Evolutionary conservation across 257 asterid species (phyloP), one percentile per base, ranked within the genome.

Genomic region (Lithospermum erythrorhizon): DNA sequence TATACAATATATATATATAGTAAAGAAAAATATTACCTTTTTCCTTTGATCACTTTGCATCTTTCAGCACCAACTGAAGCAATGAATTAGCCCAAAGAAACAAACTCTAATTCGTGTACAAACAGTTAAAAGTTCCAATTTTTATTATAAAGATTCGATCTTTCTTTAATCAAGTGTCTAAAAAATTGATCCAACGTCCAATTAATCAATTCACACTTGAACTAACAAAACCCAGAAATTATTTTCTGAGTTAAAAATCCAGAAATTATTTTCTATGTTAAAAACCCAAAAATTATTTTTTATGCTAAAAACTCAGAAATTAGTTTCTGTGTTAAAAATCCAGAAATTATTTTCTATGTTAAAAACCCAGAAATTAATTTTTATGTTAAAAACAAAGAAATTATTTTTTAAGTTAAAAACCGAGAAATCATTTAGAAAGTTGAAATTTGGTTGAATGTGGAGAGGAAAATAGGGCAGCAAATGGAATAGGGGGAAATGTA

Each of bases 11-110:
- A 58, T 13, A 53, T 16, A 24, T 19, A 52, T 20, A 67, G 20
- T 62, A 56, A 10, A 1, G 58, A 48, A 53, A 56, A 59, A 20
- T 4, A 24, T 30, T 76, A 84, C 95, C 85, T 87, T 84, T 77
- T 84, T 87, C 18, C 95, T 77, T 70, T 84, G 94, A 84, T 82
- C 95, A 76, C 81, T 62, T 69, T 80, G 95, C 95, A 87, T 87
- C 61, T 73, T 76, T 81, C 73, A 75, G 71, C 75, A 70, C 61
- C 64, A 86, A 86, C 78, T 81, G 75, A 81, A 66, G 45, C 32
- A 69, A 64, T 69, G 57, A 76, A 61, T 58, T 56, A 35, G 22
- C 13, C 61, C 58, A 21, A 65, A 59, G 51, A 29, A 51, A 48
- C 75, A 37, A 58, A 66, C 63, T 61, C 59, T 61, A 73, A 83